Conservation (phyloP, 208 protist genomes). For the Acanthamoeba sp. region DNA sequence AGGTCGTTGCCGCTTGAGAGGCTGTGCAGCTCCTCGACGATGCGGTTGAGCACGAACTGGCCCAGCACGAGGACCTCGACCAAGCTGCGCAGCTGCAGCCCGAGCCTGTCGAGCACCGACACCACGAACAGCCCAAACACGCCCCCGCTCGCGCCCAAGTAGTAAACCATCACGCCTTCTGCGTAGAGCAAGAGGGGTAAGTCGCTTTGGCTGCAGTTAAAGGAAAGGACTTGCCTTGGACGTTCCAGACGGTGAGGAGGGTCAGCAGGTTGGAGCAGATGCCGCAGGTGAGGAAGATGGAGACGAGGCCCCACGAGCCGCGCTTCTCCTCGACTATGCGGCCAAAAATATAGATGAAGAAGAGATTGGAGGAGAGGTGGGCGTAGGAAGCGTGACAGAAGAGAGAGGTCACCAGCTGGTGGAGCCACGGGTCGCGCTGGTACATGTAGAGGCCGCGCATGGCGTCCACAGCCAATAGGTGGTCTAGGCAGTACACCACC, state of each 20-base stretch:
- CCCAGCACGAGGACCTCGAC: slow-evolving; percentile 3
- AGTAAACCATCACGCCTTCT: not conserved
- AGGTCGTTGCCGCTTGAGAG: not conserved
- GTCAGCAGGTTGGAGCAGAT: not conserved
- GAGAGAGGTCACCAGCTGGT: not conserved
- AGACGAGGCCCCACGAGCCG: not conserved
- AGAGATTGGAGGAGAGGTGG: slow-evolving; percentile 32
- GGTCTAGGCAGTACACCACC: not conserved
- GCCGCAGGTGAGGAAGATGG: not conserved
- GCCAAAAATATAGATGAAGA: slow-evolving; percentile 30
- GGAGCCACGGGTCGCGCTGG: not conserved
- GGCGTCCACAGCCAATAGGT: not conserved
- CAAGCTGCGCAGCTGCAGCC: not conserved
- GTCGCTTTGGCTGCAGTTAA: not conserved
- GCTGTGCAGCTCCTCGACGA: not conserved
- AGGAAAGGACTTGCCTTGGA: not conserved
- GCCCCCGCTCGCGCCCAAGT: not conserved
- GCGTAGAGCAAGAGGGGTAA: not conserved
- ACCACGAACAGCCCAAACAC: not conserved
- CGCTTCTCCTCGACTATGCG: not conserved
- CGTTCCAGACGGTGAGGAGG: not conserved
- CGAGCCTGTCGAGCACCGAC: not conserved
- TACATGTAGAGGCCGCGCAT: not conserved
- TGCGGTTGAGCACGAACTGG: slow-evolving; percentile 27
- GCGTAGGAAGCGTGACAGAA: slow-evolving; percentile 19